Percentiles rank a stretch among this genome's conserved stretches.
phyloP scores from a whole-genome alignment of 225 moss, liverwort and hornwort genomes.

The Pseudisothecium myosuroides region DNA sequence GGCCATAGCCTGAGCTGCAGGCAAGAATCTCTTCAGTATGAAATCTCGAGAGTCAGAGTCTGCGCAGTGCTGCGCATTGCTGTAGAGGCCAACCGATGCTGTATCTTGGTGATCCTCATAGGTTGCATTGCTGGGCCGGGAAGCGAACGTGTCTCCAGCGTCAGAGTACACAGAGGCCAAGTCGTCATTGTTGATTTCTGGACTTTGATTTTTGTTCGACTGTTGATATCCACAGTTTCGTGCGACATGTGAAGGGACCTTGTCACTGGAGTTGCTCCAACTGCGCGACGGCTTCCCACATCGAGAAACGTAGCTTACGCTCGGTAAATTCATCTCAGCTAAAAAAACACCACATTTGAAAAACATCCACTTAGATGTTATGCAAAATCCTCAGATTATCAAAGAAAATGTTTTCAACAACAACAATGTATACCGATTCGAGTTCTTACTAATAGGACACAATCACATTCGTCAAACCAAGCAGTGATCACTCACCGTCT shows the following conservation, averaged over 20 bases:
- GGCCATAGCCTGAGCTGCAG: conserved; percentile 93
- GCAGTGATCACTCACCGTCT: not conserved
- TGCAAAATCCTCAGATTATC: not conserved
- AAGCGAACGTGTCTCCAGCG: conserved; percentile 37
- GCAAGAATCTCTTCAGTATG: conserved; percentile 82
- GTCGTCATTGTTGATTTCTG: conserved; percentile 20
- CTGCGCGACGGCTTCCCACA: conserved; percentile 10
- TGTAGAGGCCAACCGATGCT: not conserved
- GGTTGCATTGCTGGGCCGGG: conserved; percentile 25
- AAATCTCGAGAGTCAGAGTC: conserved; percentile 65
- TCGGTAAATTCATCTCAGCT: conserved; percentile 30
- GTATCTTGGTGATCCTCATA: conserved; percentile 5
- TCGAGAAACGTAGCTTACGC: conserved; percentile 12
- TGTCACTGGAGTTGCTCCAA: conserved; percentile 16
- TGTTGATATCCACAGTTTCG: not conserved
- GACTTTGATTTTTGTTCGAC: not conserved
- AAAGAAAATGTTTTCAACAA: not conserved
- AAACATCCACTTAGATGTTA: not conserved
- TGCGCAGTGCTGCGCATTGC: conserved; percentile 7
- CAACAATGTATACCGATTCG: not conserved
- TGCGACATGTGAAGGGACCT: not conserved
- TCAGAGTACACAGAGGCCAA: conserved; percentile 39
- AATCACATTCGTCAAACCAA: not conserved
- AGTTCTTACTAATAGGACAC: not conserved
- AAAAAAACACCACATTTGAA: not conserved